A percentile compares a stretch with the other conserved stretches of the same genome.
Evolutionary conservation across 768 basidiomycete genomes (phyloP).

Genomic region (Macrolepiota fuliginosa): DNA sequence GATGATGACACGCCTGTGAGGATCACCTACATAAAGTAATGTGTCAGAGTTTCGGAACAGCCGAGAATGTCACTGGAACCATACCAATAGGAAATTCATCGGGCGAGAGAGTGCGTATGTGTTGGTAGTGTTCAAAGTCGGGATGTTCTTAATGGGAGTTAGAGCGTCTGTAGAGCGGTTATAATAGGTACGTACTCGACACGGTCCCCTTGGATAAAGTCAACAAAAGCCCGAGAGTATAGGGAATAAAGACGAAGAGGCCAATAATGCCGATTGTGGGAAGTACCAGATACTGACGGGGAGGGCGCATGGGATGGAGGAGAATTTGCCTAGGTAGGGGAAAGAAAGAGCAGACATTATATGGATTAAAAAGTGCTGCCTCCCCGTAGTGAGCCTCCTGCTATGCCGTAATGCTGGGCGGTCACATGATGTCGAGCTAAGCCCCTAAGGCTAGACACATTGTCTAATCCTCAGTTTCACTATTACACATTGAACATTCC

Average conservation of each 20-base stretch:
- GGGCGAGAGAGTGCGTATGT: conserved; percentile 38
- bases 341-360: conserved; percentile 14
- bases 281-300: conserved; percentile 12
- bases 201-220: background rate
- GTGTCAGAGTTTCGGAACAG: background rate
- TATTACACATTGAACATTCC: too few species aligned
- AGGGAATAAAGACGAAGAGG: background rate
- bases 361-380: background rate
- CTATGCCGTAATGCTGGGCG: too few species aligned
- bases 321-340: conserved; percentile 15
- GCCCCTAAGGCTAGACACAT: too few species aligned
- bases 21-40: conserved; percentile 38
- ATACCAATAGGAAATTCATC: conserved; percentile 57
- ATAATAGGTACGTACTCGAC: background rate
- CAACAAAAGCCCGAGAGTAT: background rate
- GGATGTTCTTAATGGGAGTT: conserved; percentile 36
- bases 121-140: conserved; percentile 53
- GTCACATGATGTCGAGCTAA: too few species aligned
- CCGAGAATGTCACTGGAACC: background rate
- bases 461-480: too few species aligned
- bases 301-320: conserved; percentile 14
- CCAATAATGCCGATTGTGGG: background rate
- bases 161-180: background rate
- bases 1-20: conserved; percentile 59
- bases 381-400: too few species aligned